phyloP scores from a whole-genome alignment of 83 land plant genomes.

The Larix sibirica region DNA sequence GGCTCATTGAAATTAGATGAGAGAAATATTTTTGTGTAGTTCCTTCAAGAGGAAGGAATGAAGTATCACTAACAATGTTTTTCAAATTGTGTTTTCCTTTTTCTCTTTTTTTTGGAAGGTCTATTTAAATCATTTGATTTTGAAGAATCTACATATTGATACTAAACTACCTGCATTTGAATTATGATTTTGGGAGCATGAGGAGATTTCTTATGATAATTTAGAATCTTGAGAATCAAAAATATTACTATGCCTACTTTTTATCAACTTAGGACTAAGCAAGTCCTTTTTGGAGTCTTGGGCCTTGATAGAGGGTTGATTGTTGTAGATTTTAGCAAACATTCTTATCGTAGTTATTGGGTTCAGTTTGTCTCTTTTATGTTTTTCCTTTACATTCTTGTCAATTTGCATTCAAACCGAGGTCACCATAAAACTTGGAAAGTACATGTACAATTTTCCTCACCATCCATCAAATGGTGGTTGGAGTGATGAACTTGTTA shows the following conservation, averaged over 20 bases:
- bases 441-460: no score
- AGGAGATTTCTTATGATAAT: background rate
- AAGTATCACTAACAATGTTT: conserved; percentile 1
- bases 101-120: conserved; percentile 32
- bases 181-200: background rate
- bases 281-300: background rate
- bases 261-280: background rate
- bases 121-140: conserved; percentile 28
- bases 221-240: background rate
- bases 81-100: conserved; percentile 32
- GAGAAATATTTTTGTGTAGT: background rate
- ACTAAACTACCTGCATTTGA: conserved; percentile 11
- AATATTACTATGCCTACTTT: background rate
- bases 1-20: conserved; percentile 1
- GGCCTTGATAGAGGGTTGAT: background rate
- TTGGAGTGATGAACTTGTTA: no score
- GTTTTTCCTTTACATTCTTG: no score
- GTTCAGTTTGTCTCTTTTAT: no score
- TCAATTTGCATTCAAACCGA: no score
- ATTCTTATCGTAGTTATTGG: no score
- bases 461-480: no score
- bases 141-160: background rate
- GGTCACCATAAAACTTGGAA: no score
- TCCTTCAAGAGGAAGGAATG: background rate
- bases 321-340: no score